Evolutionary conservation across 1,284 basidiomycete species (phyloP).

Genomic region (Heimioporus retisporus): DNA sequence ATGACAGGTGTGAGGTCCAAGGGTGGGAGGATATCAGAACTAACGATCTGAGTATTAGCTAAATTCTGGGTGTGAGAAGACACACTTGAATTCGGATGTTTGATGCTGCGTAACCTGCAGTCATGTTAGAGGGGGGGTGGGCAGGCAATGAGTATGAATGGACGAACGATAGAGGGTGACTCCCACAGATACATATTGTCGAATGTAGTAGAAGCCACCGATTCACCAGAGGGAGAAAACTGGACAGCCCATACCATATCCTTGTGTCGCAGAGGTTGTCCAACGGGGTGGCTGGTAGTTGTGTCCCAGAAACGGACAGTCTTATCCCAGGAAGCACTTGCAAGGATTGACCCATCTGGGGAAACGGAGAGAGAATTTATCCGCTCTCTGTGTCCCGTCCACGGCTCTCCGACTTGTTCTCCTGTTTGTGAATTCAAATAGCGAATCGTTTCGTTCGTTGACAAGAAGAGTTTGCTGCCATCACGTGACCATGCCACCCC

Average conservation of each 20-base stretch:
- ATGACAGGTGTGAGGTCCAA: no score
- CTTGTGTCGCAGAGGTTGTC: conserved; percentile 4
- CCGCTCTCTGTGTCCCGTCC: conserved; percentile 1
- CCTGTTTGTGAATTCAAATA: conserved; percentile 6
- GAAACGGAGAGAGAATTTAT: conserved; percentile 11
- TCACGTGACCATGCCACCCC: conserved; percentile 18
- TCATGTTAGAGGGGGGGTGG: no score
- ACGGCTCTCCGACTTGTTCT: conserved; percentile 1
- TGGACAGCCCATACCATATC: background rate
- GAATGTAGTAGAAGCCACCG: conserved; percentile 9
- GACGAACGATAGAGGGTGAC: background rate
- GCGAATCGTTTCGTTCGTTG: conserved; percentile 2
- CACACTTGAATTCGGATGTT: no score
- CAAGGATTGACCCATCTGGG: conserved; percentile 12
- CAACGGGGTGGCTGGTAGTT: background rate
- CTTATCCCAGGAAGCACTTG: conserved; percentile 15
- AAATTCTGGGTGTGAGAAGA: no score
- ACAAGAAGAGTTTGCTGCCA: conserved; percentile 16
- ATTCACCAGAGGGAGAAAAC: conserved; percentile 17
- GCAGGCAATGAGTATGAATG: no score
- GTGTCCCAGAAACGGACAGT: conserved; percentile 3
- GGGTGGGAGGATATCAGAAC: no score
- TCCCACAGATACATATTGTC: conserved; percentile 17
- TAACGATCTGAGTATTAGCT: no score
- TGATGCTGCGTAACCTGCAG: no score